A percentile compares a stretch with the other conserved stretches of the same genome.
Conservation (phyloP, 306 rosid genomes). For the Astragalus glycyphyllos region DNA sequence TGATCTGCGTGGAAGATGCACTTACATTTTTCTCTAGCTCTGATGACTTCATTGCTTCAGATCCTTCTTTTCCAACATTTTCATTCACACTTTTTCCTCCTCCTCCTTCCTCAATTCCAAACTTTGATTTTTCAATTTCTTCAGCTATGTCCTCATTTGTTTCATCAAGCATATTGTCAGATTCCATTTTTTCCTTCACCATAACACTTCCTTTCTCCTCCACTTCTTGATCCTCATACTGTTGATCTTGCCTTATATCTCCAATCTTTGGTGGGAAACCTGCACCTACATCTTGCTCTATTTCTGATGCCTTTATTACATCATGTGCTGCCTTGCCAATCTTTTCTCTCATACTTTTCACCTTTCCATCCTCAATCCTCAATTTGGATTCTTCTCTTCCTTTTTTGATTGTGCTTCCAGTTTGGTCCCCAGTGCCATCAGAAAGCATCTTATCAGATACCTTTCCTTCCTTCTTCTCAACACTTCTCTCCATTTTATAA, state of each 20-base stretch:
- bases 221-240: slow-evolving; percentile 1
- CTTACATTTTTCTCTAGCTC: background rate
- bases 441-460: background rate
- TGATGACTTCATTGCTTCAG: background rate
- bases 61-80: background rate
- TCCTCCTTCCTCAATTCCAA: background rate
- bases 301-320: slow-evolving; percentile 2
- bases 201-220: background rate
- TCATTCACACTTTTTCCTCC: background rate
- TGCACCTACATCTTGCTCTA: background rate
- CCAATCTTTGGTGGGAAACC: background rate
- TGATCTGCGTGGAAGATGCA: no score
- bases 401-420: background rate
- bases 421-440: background rate
- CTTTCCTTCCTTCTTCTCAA: background rate
- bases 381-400: no score
- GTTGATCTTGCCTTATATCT: slow-evolving; percentile 10
- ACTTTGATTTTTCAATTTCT: background rate
- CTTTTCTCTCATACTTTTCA: background rate
- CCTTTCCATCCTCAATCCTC: background rate
- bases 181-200: background rate
- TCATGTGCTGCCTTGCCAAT: background rate
- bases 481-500: slow-evolving; percentile 1
- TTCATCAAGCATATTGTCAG: slow-evolving; percentile 6
- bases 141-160: background rate